Evolutionary conservation across 1,139 yeast genomes (phyloP).

Genomic region (Pneumocystis sp.): DNA sequence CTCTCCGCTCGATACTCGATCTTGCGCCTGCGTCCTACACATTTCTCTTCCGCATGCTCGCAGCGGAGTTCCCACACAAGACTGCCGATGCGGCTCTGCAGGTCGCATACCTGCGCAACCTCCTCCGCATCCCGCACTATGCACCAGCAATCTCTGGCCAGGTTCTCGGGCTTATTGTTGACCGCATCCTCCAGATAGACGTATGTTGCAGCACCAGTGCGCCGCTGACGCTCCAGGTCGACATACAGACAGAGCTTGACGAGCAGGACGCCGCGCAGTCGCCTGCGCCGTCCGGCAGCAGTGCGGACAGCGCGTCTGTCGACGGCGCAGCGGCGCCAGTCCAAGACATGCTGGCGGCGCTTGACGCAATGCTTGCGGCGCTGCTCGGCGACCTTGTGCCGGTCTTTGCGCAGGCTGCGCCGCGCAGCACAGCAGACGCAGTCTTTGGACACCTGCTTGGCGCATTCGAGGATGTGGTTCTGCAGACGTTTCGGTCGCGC

Average conservation of each 20-base stretch:
- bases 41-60: slow-evolving; percentile 6
- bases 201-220: slow-evolving; percentile 10
- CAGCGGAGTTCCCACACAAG: slow-evolving; percentile 12
- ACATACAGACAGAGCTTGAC: slow-evolving; percentile 3
- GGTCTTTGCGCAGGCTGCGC: too few relatives aligned
- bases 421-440: too few relatives aligned
- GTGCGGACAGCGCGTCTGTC: neutral
- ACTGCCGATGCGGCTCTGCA: slow-evolving; percentile 9
- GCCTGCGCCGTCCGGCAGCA: too few relatives aligned
- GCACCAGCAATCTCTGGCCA: slow-evolving; percentile 12
- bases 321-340: too few relatives aligned
- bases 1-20: slow-evolving; percentile 10
- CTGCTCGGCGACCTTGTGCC: neutral
- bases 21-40: slow-evolving; percentile 13
- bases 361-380: too few relatives aligned
- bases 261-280: slow-evolving; percentile 6
- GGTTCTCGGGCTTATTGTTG: slow-evolving; percentile 11
- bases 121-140: slow-evolving; percentile 9
- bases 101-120: slow-evolving; percentile 9
- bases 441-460: slow-evolving; percentile 9
- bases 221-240: slow-evolving; percentile 5
- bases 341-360: too few relatives aligned
- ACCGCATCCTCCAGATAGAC: slow-evolving; percentile 12
- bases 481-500: slow-evolving; percentile 87
- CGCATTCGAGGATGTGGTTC: slow-evolving; percentile 23